These are phyloP conservation scores for Podospora sp. DNA, from an alignment of 495 filamentous ascomycete genomes.

Conservation along the genomic window DNA sequence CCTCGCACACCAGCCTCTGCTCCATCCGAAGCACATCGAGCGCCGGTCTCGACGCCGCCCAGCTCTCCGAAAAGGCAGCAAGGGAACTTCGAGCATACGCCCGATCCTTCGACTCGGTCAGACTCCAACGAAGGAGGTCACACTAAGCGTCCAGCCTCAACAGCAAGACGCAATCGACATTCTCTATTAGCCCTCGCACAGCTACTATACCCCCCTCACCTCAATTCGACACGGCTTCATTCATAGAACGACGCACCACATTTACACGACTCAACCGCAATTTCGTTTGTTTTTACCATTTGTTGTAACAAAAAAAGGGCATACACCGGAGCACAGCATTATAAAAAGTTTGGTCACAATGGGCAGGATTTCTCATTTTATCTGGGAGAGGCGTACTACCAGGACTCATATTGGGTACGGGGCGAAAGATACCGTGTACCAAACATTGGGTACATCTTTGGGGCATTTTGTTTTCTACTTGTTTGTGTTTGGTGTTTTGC, in stretches of 20 bases:
- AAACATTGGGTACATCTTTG: slow-evolving; percentile 41
- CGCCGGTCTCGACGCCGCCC: slow-evolving; percentile 51
- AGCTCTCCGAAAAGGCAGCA: slow-evolving; percentile 73
- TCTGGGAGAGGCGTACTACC: slow-evolving; percentile 40
- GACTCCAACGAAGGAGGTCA: slow-evolving; percentile 57
- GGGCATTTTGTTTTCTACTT: slow-evolving; percentile 41
- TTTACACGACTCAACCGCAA: slow-evolving; percentile 31
- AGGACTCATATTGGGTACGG: slow-evolving; percentile 31
- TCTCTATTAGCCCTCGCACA: slow-evolving; percentile 24
- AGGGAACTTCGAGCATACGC: slow-evolving; percentile 85
- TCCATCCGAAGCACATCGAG: slow-evolving; percentile 71
- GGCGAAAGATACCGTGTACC: slow-evolving; percentile 29
- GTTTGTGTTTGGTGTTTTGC: slow-evolving; percentile 32
- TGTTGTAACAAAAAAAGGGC: slow-evolving; percentile 54
- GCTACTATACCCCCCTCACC: slow-evolving; percentile 43
- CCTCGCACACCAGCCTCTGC: slow-evolving; percentile 81
- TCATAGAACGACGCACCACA: slow-evolving; percentile 21
- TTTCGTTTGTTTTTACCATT: slow-evolving; percentile 42
- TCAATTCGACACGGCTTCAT: slow-evolving; percentile 30
- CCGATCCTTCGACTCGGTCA: slow-evolving; percentile 81
- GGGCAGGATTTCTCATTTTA: slow-evolving; percentile 31
- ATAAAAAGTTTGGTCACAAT: slow-evolving; percentile 49
- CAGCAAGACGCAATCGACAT: slow-evolving; percentile 20
- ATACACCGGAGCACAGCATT: slow-evolving; percentile 57
- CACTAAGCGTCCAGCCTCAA: slow-evolving; percentile 26